A percentile compares a stretch with the other conserved stretches of the same genome.
Conservation (phyloP, 495 filamentous ascomycete genomes). For the Penicillium riverlandense region DNA sequence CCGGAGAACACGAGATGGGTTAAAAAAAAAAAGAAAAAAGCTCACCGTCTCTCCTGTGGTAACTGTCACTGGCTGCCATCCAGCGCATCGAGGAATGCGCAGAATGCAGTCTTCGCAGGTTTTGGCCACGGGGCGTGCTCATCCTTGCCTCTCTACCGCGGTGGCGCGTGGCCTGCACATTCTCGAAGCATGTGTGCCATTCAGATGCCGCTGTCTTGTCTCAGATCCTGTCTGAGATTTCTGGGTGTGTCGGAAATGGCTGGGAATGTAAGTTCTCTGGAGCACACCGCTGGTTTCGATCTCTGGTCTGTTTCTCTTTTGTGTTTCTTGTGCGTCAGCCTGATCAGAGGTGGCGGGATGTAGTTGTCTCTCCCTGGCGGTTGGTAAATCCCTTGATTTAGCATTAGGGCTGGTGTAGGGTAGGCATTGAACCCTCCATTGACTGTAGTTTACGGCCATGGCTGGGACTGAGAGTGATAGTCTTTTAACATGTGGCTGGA, state of each 20-base stretch:
- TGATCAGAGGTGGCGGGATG: neutral
- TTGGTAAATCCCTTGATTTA: constrained; percentile 7
- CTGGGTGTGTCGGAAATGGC: neutral
- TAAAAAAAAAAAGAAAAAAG: too few species aligned
- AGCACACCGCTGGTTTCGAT: constrained; percentile 7
- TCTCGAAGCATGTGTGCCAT: constrained; percentile 15
- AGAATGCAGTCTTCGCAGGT: too few species aligned
- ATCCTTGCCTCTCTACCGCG: neutral
- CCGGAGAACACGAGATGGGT: too few species aligned
- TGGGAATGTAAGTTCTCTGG: neutral
- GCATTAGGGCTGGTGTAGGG: neutral
- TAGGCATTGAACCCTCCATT: too few species aligned
- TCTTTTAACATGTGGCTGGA: too few species aligned
- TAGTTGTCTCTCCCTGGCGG: neutral
- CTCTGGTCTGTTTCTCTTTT: neutral
- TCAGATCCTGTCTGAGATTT: neutral
- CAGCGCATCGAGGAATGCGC: too few species aligned
- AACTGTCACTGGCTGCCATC: too few species aligned
- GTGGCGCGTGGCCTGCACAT: constrained; percentile 8
- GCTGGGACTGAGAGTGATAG: too few species aligned
- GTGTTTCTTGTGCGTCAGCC: neutral
- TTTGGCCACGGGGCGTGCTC: neutral
- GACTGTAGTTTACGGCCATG: too few species aligned
- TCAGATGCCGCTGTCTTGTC: neutral
- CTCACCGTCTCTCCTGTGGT: too few species aligned